These are phyloP conservation scores for Jacaranda copaia DNA, from an alignment of 257 asterid genomes.

Conservation along the genomic window DNA sequence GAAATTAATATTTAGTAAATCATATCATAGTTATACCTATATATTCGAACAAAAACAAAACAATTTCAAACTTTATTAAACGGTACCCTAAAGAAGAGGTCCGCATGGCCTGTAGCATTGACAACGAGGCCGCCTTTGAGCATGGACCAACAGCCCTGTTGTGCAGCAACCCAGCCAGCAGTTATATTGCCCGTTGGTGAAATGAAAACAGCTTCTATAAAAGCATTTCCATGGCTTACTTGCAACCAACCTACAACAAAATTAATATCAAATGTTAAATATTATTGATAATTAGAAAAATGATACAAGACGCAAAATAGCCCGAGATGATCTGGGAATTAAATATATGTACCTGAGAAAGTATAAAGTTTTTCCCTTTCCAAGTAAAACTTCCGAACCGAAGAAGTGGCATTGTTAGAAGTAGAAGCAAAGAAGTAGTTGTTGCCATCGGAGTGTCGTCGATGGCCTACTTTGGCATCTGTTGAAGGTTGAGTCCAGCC, in stretches of 20 bases:
- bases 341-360: conserved; percentile 32
- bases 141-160: conserved; percentile 62
- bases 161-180: conserved; percentile 46
- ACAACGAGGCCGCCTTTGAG: conserved; percentile 51
- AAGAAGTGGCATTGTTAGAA: conserved; percentile 9
- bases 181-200: conserved; percentile 10
- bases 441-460: conserved; percentile 29
- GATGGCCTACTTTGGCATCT: background rate
- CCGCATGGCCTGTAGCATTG: conserved; percentile 41
- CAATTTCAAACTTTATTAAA: background rate
- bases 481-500: conserved; percentile 44
- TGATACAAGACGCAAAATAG: too few relatives aligned
- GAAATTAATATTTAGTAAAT: background rate
- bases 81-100: conserved; percentile 47
- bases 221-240: conserved; percentile 44
- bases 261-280: too few relatives aligned
- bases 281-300: background rate
- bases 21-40: too few relatives aligned
- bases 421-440: conserved; percentile 37
- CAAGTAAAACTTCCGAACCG: conserved; percentile 32
- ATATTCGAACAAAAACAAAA: background rate
- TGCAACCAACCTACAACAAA: conserved; percentile 52
- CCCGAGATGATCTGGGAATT: too few relatives aligned
- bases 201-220: conserved; percentile 38
- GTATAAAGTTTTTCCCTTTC: conserved; percentile 28